Percentiles rank a stretch among this genome's conserved stretches.
phyloP scores from a whole-genome alignment of 2,329 filamentous ascomycete genomes.

The Cladophialophora exuberans region DNA sequence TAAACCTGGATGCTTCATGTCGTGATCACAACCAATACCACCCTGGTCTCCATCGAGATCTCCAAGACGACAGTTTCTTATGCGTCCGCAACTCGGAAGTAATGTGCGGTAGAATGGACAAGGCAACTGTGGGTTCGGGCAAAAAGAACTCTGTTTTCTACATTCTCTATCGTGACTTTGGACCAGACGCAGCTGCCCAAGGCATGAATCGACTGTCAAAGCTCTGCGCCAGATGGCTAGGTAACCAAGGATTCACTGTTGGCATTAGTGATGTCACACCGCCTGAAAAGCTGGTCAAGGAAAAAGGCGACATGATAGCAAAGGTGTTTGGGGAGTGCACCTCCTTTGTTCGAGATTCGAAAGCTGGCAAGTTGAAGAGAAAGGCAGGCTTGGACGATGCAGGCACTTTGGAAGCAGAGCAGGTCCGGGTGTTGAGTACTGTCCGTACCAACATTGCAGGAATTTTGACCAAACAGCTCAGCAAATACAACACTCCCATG shows the following conservation, averaged over 20 bases:
- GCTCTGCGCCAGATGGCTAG: conserved; percentile 83
- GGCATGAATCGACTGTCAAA: conserved; percentile 95
- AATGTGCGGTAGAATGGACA: conserved; percentile 98
- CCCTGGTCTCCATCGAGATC: conserved; percentile 76
- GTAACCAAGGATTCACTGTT: conserved; percentile 92
- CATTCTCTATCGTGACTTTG: conserved; percentile 92
- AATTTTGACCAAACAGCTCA: conserved; percentile 86
- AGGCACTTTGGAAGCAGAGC: conserved; percentile 66
- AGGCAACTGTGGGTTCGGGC: conserved; percentile 92
- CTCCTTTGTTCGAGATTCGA: conserved; percentile 67
- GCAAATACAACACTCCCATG: conserved; percentile 86
- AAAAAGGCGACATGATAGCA: conserved; percentile 75
- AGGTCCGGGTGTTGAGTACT: conserved; percentile 91
- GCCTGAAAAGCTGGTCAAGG: conserved; percentile 67
- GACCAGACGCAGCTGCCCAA: conserved; percentile 81
- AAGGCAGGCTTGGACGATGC: conserved; percentile 80
- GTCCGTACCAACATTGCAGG: conserved; percentile 90
- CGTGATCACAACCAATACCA: conserved; percentile 67
- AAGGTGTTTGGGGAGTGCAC: conserved; percentile 74
- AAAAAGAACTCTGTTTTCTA: conserved; percentile 99
- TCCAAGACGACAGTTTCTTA: conserved; percentile 72
- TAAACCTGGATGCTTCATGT: conserved; percentile 93
- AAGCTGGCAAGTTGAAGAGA: conserved; percentile 77
- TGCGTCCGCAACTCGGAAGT: conserved; percentile 95
- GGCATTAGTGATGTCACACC: conserved; percentile 95